Conservation (phyloP, 352 stramenopile species). For the Phytophthora syringae region DNA sequence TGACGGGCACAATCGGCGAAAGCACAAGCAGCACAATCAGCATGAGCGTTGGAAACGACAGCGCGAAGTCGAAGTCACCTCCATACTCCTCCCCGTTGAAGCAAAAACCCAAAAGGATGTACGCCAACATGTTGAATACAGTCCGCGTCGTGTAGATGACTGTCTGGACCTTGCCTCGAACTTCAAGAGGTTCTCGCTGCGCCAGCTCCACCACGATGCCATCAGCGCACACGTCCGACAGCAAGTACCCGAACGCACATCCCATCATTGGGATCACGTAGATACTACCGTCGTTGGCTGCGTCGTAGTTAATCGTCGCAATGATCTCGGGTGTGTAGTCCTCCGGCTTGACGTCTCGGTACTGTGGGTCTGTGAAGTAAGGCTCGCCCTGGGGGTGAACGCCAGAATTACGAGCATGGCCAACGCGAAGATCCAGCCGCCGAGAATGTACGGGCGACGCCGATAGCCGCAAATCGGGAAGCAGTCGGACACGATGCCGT, state of each 20-base stretch:
- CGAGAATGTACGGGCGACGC: slow-evolving; percentile 60
- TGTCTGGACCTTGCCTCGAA: slow-evolving; percentile 52
- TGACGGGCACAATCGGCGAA: slow-evolving; percentile 42
- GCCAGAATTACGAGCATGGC: slow-evolving; percentile 52
- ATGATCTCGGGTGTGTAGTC: slow-evolving; percentile 56
- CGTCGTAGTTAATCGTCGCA: slow-evolving; percentile 47
- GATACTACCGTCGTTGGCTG: slow-evolving; percentile 37
- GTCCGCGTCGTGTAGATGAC: slow-evolving; percentile 59
- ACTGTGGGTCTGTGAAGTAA: slow-evolving; percentile 47
- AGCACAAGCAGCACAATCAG: slow-evolving; percentile 45
- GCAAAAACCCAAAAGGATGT: slow-evolving; percentile 47
- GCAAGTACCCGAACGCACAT: slow-evolving; percentile 51
- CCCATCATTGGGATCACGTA: slow-evolving; percentile 60
- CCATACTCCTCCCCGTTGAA: slow-evolving; percentile 59
- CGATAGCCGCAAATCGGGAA: slow-evolving; percentile 64
- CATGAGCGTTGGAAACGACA: slow-evolving; percentile 56
- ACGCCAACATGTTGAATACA: slow-evolving; percentile 44
- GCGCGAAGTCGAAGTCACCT: slow-evolving; percentile 49
- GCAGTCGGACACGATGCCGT: slow-evolving; percentile 65
- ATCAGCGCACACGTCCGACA: slow-evolving; percentile 58
- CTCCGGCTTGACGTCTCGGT: slow-evolving; percentile 48
- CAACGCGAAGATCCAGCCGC: slow-evolving; percentile 49
- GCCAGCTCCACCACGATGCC: slow-evolving; percentile 55
- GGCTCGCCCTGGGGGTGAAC: slow-evolving; percentile 39
- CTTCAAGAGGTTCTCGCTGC: slow-evolving; percentile 49